Conservation (phyloP, 2,329 filamentous ascomycete genomes). For the Ceratocystis alfenasii region DNA sequence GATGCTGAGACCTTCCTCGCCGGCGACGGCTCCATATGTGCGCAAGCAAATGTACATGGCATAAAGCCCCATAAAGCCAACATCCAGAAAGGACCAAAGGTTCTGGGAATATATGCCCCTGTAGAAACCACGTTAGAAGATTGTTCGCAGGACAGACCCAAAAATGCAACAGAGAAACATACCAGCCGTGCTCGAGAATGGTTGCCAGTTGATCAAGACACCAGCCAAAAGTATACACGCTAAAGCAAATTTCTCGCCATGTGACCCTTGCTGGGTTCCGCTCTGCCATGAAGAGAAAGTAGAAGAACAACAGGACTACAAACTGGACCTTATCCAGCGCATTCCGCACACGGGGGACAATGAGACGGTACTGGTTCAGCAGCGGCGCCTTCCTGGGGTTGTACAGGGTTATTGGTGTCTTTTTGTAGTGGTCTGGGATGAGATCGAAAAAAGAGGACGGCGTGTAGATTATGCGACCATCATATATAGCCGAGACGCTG, state of each 20-base stretch:
- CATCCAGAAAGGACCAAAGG: constrained; percentile 76
- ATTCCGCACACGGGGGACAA: constrained; percentile 68
- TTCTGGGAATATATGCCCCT: constrained; percentile 80
- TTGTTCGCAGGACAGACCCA: neutral
- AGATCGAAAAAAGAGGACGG: constrained; percentile 73
- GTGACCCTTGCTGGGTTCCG: constrained; percentile 48
- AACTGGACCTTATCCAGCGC: constrained; percentile 66
- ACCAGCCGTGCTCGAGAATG: constrained; percentile 60
- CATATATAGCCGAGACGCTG: constrained; percentile 65
- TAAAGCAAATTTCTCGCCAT: constrained; percentile 52
- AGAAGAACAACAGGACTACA: constrained; percentile 53
- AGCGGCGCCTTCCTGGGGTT: constrained; percentile 63
- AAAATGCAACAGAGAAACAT: constrained; percentile 24
- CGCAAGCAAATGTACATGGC: constrained; percentile 55
- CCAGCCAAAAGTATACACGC: constrained; percentile 67
- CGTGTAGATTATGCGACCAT: constrained; percentile 69
- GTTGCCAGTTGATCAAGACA: constrained; percentile 65
- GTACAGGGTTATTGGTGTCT: constrained; percentile 69
- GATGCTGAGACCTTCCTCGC: constrained; percentile 39
- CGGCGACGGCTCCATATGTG: constrained; percentile 47
- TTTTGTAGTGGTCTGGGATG: constrained; percentile 75
- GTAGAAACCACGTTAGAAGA: constrained; percentile 1
- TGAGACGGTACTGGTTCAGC: constrained; percentile 73
- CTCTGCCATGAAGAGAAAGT: constrained; percentile 59
- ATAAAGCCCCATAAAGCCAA: constrained; percentile 64